Percentiles rank a stretch among this genome's conserved stretches.
Evolutionary conservation across 495 filamentous ascomycete genomes (phyloP).

Genomic region (Oidiodendron maius): DNA sequence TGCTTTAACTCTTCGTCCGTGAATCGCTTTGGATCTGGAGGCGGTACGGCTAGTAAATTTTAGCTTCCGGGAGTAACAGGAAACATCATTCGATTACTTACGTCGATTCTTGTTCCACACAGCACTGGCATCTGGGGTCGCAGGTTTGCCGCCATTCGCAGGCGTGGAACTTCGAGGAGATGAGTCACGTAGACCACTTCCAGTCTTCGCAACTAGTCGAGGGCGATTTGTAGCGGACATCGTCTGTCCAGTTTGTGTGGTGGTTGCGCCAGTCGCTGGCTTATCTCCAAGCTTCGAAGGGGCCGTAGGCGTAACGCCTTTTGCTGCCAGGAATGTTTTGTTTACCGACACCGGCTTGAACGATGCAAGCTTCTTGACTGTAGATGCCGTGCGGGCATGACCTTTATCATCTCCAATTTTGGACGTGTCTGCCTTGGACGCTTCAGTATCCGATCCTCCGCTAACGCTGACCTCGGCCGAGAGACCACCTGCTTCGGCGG

Average conservation of each 20-base stretch:
- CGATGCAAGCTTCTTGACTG: slow-evolving; percentile 72
- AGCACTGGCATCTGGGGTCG: slow-evolving; percentile 55
- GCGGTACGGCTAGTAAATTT: slow-evolving; percentile 56
- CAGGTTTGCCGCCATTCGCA: slow-evolving; percentile 49
- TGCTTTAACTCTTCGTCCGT: slow-evolving; percentile 97
- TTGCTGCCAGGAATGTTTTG: slow-evolving; percentile 70
- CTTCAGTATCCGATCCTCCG: slow-evolving; percentile 66
- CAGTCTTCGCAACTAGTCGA: slow-evolving; percentile 48
- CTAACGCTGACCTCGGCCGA: slow-evolving; percentile 53
- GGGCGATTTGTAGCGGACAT: slow-evolving; percentile 34
- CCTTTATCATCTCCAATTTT: slow-evolving; percentile 48
- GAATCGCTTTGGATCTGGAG: slow-evolving; percentile 81
- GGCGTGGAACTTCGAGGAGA: slow-evolving; percentile 43
- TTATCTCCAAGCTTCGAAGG: slow-evolving; percentile 48
- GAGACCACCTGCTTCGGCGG: slow-evolving; percentile 41
- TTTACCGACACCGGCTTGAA: slow-evolving; percentile 97
- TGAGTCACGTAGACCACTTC: slow-evolving; percentile 39
- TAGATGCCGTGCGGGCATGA: slow-evolving; percentile 60
- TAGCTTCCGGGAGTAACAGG: slow-evolving; percentile 21
- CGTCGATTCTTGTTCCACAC: slow-evolving; percentile 99
- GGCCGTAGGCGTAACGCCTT: slow-evolving; percentile 31
- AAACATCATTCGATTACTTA: slow-evolving; percentile 38
- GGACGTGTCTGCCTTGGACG: slow-evolving; percentile 42
- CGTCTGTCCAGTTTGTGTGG: slow-evolving; percentile 26
- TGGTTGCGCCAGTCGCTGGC: slow-evolving; percentile 22